Evolutionary conservation across 2,329 filamentous ascomycete genomes (phyloP).

Genomic region (Phaeosphaeria sp.): DNA sequence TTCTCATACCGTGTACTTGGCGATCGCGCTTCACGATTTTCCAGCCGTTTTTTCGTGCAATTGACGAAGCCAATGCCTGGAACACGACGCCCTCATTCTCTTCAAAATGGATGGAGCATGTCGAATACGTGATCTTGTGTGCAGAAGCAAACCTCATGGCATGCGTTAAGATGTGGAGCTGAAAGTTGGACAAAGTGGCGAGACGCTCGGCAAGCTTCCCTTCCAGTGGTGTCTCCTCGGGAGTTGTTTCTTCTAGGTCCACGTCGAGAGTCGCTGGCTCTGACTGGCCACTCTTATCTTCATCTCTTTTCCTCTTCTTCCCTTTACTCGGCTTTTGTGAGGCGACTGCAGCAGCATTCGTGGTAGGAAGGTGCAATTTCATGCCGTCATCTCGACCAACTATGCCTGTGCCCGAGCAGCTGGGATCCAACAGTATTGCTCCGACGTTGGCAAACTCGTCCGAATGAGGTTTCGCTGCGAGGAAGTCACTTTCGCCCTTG

Average conservation of each 20-base stretch:
- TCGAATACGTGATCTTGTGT: slow-evolving; percentile 83
- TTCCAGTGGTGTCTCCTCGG: slow-evolving; percentile 49
- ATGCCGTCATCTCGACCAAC: slow-evolving; percentile 82
- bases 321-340: slow-evolving; percentile 20
- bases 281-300: slow-evolving; percentile 7
- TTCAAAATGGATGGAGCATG: slow-evolving; percentile 84
- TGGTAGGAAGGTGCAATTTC: slow-evolving; percentile 63
- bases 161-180: slow-evolving; percentile 81
- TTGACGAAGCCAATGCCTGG: slow-evolving; percentile 69
- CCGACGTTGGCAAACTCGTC: slow-evolving; percentile 72
- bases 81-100: slow-evolving; percentile 90
- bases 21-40: slow-evolving; percentile 72
- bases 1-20: slow-evolving; percentile 77
- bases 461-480: slow-evolving; percentile 72
- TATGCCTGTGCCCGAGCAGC: slow-evolving; percentile 95
- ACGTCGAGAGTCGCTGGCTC: slow-evolving; percentile 22
- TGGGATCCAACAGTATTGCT: slow-evolving; percentile 86
- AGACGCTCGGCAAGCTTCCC: slow-evolving; percentile 62
- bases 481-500: slow-evolving; percentile 78
- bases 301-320: slow-evolving; percentile 43
- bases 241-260: slow-evolving; percentile 37
- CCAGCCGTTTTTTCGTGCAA: slow-evolving; percentile 76
- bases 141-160: slow-evolving; percentile 77
- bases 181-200: slow-evolving; percentile 77
- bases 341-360: slow-evolving; percentile 26